Evolutionary conservation across 352 stramenopile genomes (phyloP).

Genomic region (Globisporangium irregulare): DNA sequence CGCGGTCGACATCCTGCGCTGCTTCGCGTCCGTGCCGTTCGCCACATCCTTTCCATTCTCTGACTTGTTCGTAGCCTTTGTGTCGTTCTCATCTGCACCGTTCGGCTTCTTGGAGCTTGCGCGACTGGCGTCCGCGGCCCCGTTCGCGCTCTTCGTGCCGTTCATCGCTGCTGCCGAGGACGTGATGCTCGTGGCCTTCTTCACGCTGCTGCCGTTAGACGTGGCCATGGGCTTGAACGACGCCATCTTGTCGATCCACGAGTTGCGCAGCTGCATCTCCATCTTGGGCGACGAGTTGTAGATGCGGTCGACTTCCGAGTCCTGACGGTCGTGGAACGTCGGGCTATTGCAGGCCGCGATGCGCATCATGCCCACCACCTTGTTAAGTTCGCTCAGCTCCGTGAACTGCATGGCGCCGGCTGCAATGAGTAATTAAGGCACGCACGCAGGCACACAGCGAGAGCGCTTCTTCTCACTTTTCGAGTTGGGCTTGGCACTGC

Average conservation of each 20-base stretch:
- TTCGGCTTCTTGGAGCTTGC: slow-evolving; percentile 20
- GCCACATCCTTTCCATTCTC: slow-evolving; percentile 11
- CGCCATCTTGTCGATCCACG: slow-evolving; percentile 87
- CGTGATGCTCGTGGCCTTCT: slow-evolving; percentile 43
- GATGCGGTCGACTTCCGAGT: slow-evolving; percentile 88
- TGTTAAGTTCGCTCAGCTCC: slow-evolving; percentile 84
- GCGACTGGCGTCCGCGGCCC: slow-evolving; percentile 12
- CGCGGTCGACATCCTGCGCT: slow-evolving; percentile 10
- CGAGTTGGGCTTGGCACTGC: background rate
- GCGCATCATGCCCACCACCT: slow-evolving; percentile 81
- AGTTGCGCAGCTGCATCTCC: slow-evolving; percentile 82
- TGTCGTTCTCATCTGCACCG: background rate
- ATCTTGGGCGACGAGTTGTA: slow-evolving; percentile 90
- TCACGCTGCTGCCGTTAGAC: slow-evolving; percentile 20
- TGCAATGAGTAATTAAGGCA: background rate
- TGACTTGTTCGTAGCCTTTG: slow-evolving; percentile 18
- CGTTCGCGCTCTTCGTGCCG: slow-evolving; percentile 5
- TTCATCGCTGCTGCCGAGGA: slow-evolving; percentile 3
- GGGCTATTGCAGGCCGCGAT: slow-evolving; percentile 80
- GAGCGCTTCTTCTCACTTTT: no score
- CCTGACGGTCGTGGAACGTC: slow-evolving; percentile 86
- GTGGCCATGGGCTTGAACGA: slow-evolving; percentile 58
- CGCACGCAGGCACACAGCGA: background rate
- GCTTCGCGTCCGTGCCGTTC: slow-evolving; percentile 12
- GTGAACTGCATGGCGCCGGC: slow-evolving; percentile 77